These are phyloP conservation scores for Yarrowia sp. DNA, from an alignment of 805 yeast species.

Conservation along the genomic window DNA sequence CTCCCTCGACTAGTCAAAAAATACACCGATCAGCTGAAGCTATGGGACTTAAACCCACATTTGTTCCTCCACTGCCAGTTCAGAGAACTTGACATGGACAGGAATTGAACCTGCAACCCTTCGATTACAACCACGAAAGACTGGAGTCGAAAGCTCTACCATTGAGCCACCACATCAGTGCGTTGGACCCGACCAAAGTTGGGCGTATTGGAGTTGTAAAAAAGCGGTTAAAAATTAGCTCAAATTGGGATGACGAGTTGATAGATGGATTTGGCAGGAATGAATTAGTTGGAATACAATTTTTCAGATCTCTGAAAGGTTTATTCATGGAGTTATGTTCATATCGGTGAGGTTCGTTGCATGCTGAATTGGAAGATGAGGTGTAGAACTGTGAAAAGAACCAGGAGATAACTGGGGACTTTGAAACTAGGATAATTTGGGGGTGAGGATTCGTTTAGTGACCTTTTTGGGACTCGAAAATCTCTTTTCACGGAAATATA, in stretches of 20 bases:
- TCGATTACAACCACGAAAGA: conserved; percentile 45
- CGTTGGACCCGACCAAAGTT: background rate
- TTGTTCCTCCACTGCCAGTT: conserved; percentile 5
- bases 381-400: background rate
- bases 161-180: conserved; percentile 57
- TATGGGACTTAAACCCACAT: conserved; percentile 3
- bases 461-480: no score
- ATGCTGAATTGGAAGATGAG: background rate
- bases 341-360: background rate
- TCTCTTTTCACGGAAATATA: no score
- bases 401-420: background rate
- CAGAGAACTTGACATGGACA: conserved; percentile 56
- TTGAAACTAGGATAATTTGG: background rate
- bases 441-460: no score
- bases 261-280: background rate
- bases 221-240: background rate
- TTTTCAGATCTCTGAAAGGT: background rate
- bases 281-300: background rate
- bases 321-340: background rate
- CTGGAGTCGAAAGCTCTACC: conserved; percentile 80
- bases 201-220: background rate
- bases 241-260: no score
- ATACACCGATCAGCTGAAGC: conserved; percentile 15
- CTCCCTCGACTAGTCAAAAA: background rate
- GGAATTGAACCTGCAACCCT: conserved; percentile 82